Base-by-base conservation (phyloP, 2,329 filamentous ascomycete genomes). In the Hymenoscyphus fructigenus region DNA sequence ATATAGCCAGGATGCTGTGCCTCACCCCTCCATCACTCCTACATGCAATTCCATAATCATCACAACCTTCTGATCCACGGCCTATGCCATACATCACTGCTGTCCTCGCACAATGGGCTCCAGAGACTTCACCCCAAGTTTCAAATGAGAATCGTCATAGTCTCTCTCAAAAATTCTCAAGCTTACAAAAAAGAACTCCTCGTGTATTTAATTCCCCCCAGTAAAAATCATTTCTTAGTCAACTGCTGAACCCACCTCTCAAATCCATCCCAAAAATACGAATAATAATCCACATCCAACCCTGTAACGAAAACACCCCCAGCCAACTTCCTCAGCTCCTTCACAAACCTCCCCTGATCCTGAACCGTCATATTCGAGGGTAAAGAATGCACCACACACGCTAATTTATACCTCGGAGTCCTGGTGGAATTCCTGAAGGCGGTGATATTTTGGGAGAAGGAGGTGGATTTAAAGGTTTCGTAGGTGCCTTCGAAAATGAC, bases 401-500 rank as follows among this genome's bases (percentile, higher is more conserved):
- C 61, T 3, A 64, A 26, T 15, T 55, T 55, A 3, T 64, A 20
- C 28, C 57, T 29, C 5, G 17, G n/a, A 5, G 12, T 38, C 14
- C 55, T 29, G 10, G 57, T 55, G 4, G 57, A 55, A 10, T 59
- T 55, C 9, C 23, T 9, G 44, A 60, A 64, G 9, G 47, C 10
- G 12, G 56, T 55, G 29, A 60, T 64, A 9, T 59, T 58, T 10
- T 59, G 29, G 2, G 29, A 3, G 17, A 64, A 44, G 12, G 28
- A 38, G 6, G 12, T 23, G 20, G 44, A 28, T 28, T 56, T n/a
- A 23, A 59, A 64, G 3, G 57, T 64, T 2, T 44, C 23, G n/a
- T 63, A 63, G 3, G 59, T 20, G 20, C 62, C 62, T 57, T 64
- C 62, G 47, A 60, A 64, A 1, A 64, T 47, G 10, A 64, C 57